These are phyloP conservation scores for Gymnopus androsaceus DNA, from an alignment of 1,284 basidiomycete genomes.

Conservation along the genomic window DNA sequence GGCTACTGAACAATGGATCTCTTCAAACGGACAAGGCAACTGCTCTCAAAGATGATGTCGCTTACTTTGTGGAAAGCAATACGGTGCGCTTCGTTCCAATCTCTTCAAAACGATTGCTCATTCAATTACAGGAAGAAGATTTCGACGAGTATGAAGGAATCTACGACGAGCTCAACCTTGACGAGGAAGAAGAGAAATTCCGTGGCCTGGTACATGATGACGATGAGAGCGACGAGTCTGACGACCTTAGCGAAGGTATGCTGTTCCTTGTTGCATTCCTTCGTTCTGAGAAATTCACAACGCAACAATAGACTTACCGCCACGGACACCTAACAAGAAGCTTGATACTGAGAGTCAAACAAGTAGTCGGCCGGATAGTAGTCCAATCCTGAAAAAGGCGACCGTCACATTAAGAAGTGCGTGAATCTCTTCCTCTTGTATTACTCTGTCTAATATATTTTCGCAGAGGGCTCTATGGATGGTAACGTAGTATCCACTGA, in stretches of 20 bases:
- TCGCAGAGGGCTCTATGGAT: constrained; percentile 48
- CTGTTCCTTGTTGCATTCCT: neutral
- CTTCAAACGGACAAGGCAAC: constrained; percentile 82
- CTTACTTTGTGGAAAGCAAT: constrained; percentile 97
- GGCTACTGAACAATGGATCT: constrained; percentile 93
- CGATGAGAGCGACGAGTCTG: constrained; percentile 69
- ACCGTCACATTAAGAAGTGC: constrained; percentile 65
- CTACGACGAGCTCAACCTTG: constrained; percentile 97
- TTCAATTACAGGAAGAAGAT: constrained; percentile 78
- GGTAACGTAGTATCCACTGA: constrained; percentile 30
- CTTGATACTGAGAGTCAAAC: constrained; percentile 74
- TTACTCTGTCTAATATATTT: constrained; percentile 9
- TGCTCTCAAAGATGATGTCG: constrained; percentile 90
- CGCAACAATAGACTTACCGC: constrained; percentile 53
- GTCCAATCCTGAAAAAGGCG: constrained; percentile 79
- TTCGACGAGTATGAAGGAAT: constrained; percentile 98
- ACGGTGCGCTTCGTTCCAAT: constrained; percentile 59
- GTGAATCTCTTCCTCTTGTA: constrained; percentile 31
- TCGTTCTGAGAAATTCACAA: neutral
- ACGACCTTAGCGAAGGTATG: constrained; percentile 72
- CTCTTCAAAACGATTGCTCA: constrained; percentile 4
- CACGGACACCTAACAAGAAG: constrained; percentile 68
- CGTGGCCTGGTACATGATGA: constrained; percentile 75
- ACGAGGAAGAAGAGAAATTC: constrained; percentile 95
- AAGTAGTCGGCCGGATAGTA: constrained; percentile 73